Conservation (phyloP, 768 basidiomycete species). For the Boletus sp. region DNA sequence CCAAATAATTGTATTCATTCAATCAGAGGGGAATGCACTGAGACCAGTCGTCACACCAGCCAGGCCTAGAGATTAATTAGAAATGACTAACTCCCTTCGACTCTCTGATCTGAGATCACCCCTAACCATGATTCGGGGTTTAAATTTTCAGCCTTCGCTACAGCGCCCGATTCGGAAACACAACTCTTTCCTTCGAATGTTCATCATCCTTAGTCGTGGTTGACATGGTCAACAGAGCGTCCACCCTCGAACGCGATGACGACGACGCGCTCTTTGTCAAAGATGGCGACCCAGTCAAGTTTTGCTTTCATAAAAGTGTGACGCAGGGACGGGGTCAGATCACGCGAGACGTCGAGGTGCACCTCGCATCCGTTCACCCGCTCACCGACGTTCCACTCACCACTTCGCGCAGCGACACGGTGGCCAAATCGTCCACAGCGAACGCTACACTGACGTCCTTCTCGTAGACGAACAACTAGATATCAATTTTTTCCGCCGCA, state of each 20-base stretch:
- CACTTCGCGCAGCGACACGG: conserved; percentile 17
- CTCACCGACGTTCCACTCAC: not conserved
- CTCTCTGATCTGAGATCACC: conserved; percentile 2
- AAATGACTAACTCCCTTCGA: no score
- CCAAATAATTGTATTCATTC: no score
- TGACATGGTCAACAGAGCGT: not conserved
- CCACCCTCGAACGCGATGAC: not conserved
- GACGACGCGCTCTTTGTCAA: conserved; percentile 22
- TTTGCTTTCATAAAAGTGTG: conserved; percentile 29
- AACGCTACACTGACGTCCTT: conserved; percentile 23
- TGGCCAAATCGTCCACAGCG: conserved; percentile 15
- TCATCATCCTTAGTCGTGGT: not conserved
- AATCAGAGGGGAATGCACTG: no score
- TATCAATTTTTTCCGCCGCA: conserved; percentile 22
- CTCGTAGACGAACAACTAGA: conserved; percentile 31
- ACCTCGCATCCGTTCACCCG: not conserved
- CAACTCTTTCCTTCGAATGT: not conserved
- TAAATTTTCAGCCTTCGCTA: conserved; percentile 16
- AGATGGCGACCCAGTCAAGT: conserved; percentile 21
- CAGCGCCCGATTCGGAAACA: not conserved
- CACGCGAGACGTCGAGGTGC: conserved; percentile 21
- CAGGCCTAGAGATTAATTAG: no score
- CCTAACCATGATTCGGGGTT: conserved; percentile 33
- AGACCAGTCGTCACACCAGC: no score
- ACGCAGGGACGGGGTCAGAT: conserved; percentile 21